phyloP scores from a whole-genome alignment of 768 basidiomycete genomes.

The Amanita brunnescens region DNA sequence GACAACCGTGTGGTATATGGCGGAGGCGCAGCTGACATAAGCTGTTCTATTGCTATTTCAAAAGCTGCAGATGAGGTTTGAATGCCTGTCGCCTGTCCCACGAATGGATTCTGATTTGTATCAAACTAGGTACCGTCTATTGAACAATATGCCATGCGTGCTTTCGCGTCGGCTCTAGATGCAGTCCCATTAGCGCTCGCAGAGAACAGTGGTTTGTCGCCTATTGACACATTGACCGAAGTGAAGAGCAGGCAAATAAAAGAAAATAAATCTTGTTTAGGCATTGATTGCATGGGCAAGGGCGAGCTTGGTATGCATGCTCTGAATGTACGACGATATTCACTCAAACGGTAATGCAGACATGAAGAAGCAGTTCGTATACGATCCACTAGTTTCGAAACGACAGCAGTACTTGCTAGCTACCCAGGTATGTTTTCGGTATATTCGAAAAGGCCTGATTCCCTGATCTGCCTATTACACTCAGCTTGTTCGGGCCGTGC shows the following conservation, averaged over 20 bases:
- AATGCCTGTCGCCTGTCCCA: neutral
- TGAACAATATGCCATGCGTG: conserved; percentile 99
- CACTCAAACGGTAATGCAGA: conserved; percentile 38
- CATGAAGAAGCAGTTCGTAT: conserved; percentile 96
- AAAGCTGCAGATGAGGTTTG: conserved; percentile 89
- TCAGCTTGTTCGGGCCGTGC: conserved; percentile 75
- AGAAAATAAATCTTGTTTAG: conserved; percentile 77
- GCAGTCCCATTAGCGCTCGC: conserved; percentile 93
- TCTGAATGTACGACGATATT: neutral
- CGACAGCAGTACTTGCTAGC: conserved; percentile 94
- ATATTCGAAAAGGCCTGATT: neutral
- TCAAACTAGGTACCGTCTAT: conserved; percentile 76
- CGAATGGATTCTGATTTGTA: neutral
- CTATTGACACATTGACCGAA: conserved; percentile 94
- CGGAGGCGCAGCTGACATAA: conserved; percentile 96
- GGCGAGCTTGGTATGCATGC: conserved; percentile 73
- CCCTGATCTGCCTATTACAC: neutral
- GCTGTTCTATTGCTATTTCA: conserved; percentile 85
- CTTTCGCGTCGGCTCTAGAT: conserved; percentile 94
- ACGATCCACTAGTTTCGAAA: conserved; percentile 96
- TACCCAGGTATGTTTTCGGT: conserved; percentile 62
- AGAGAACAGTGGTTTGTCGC: conserved; percentile 94
- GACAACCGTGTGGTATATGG: conserved; percentile 98
- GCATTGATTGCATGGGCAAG: conserved; percentile 85
- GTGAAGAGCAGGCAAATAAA: conserved; percentile 89